Evolutionary conservation across 129 eudicot species (phyloP), one percentile per base, ranked within the genome.

Genomic region (Flaveria linearis): DNA sequence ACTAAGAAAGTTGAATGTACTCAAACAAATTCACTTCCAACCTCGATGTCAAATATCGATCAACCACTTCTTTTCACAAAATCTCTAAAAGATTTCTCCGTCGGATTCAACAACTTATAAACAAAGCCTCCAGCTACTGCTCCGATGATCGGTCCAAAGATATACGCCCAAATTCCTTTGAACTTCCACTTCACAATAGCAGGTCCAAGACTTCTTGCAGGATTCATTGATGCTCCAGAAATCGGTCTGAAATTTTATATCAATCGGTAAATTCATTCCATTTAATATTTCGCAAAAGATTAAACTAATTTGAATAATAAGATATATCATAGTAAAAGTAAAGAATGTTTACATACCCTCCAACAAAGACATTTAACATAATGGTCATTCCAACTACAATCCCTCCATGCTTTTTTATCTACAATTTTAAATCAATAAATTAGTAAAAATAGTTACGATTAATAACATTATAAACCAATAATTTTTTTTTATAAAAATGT

Each of bases 151-250:
- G 98, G 98, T 1, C 97, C 98, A 11, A 80, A 9, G 3, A 93
- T 69, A 63, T 90, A 93, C 0, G 90, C 87, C 97, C 97, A 93
- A 0, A 90, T 72, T 74, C 88, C 97, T 26, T 76, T 80, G 68
- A 71, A 88, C 4, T 71, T 83, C 28, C 60, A 71, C 69, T 46
- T 85, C 52, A 90, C 92, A 9, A 93, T 20, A 26, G 98, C 98
- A 50, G 98, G 98, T 42, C 98, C 98, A 69, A 93, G 41, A 77
- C 97, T 93, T 75, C 98, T 83, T 16, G 97, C 98, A 9, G 98
- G 98, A 77, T 93, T 93, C 98, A 93, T 88, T 4, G 98, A 93
- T 65, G 96, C 98, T 76, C 97, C 98, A 12, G 97, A 90, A 74
- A 90, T 84, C 2, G 95, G 87, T 86, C 98, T 93, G 81, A 75